Evolutionary conservation across 371 early-diverging fungal species (phyloP).

Genomic region (Phascolomyces articulosus): DNA sequence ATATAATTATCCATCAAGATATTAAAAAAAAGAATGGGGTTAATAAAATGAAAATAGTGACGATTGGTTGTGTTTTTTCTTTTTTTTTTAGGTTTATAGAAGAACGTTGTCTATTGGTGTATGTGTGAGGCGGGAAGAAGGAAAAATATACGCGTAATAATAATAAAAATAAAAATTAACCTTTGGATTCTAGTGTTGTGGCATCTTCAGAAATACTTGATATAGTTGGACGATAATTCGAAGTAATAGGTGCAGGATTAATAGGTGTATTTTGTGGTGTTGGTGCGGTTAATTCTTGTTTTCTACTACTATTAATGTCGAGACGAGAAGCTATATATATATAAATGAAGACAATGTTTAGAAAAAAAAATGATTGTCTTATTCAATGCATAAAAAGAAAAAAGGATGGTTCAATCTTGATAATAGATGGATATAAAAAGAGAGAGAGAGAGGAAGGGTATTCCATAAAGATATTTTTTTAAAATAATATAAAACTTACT

Average conservation of each 20-base stretch:
- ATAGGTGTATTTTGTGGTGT: slow-evolving; percentile 56
- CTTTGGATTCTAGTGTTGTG: neutral
- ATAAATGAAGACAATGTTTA: neutral
- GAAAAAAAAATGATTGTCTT: neutral
- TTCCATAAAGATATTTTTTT: neutral
- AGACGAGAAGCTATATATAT: slow-evolving; percentile 14
- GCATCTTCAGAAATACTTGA: slow-evolving; percentile 45
- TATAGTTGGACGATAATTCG: slow-evolving; percentile 39
- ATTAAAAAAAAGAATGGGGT: no score
- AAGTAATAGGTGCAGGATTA: slow-evolving; percentile 46
- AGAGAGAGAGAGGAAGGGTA: neutral
- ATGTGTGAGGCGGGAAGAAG: no score
- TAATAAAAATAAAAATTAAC: neutral
- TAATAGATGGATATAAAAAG: no score
- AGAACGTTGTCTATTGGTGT: no score
- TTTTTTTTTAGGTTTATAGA: no score
- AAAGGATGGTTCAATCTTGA: no score
- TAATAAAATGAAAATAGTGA: no score
- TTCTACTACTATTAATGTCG: slow-evolving; percentile 42
- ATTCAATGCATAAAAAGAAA: slow-evolving; percentile 5
- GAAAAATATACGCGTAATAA: neutral
- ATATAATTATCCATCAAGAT: neutral
- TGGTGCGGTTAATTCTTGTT: slow-evolving; percentile 38
- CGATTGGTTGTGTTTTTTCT: no score
- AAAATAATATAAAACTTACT: neutral